Conservation (phyloP, 768 basidiomycete genomes). For the Lenzites betulinus region DNA sequence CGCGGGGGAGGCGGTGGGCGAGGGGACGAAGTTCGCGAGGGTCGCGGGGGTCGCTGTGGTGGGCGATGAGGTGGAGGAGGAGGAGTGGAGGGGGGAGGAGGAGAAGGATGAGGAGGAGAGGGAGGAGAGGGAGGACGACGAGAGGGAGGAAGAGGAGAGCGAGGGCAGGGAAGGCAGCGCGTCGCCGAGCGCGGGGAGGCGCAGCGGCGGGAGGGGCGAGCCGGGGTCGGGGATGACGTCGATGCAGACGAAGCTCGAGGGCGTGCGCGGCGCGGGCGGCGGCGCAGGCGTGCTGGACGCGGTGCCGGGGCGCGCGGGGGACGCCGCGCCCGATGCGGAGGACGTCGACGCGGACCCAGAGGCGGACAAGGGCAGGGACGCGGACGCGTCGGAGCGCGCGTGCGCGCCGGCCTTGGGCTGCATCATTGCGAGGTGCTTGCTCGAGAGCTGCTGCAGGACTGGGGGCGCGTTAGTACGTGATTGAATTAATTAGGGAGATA, state of each 20-base stretch:
- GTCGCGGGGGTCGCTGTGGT: constrained; percentile 26
- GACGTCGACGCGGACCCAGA: constrained; percentile 2
- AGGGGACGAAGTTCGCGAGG: constrained; percentile 22
- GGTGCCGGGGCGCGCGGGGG: too few species aligned
- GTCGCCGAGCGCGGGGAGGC: constrained; percentile 24
- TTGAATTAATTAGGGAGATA: background rate
- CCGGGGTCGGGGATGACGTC: constrained; percentile 23
- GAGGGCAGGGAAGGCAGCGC: too few species aligned
- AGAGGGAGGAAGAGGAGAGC: too few species aligned
- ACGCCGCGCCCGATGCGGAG: too few species aligned
- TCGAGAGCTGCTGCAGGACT: constrained; percentile 34
- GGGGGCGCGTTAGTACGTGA: constrained; percentile 8
- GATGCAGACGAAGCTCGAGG: constrained; percentile 19
- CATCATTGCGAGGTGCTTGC: constrained; percentile 26
- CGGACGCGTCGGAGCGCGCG: constrained; percentile 9
- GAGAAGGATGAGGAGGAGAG: too few species aligned
- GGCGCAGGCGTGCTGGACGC: too few species aligned
- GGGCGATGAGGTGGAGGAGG: too few species aligned
- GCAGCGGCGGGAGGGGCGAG: constrained; percentile 18
- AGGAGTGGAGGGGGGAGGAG: too few species aligned
- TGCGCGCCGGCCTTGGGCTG: constrained; percentile 18
- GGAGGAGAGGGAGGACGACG: too few species aligned
- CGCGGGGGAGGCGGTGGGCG: constrained; percentile 15
- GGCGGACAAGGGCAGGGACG: constrained; percentile 17
- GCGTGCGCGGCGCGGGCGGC: constrained; percentile 11